Percentiles rank a stretch among this genome's conserved stretches.
These are phyloP conservation scores for Crepidotus variabilis DNA, from an alignment of 768 basidiomycete species.

Conservation along the genomic window DNA sequence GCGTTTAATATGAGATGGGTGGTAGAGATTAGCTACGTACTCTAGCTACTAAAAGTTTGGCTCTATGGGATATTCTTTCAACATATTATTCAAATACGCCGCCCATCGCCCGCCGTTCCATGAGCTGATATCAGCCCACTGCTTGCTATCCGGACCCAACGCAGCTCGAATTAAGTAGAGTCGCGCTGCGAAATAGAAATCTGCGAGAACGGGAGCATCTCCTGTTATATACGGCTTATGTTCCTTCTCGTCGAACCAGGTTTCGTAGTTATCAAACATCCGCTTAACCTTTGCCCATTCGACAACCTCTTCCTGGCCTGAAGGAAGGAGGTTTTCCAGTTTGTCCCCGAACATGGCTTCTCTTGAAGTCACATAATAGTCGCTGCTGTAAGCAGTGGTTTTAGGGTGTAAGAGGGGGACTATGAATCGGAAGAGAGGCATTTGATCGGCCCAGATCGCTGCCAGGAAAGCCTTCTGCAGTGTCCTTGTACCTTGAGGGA, in stretches of 20 bases:
- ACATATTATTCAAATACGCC: too few relatives aligned
- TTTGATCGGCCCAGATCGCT: not conserved
- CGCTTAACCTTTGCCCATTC: conserved; percentile 30
- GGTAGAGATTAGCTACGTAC: too few relatives aligned
- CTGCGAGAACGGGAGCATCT: conserved; percentile 30
- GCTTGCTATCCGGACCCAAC: conserved; percentile 13
- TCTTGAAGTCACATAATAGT: conserved; percentile 12
- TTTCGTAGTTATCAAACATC: conserved; percentile 18
- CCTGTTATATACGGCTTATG: conserved; percentile 31
- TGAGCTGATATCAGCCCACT: conserved; percentile 14
- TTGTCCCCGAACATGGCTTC: conserved; percentile 20
- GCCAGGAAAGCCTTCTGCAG: conserved; percentile 10
- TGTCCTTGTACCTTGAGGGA: conserved; percentile 27
- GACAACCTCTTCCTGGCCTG: conserved; percentile 19
- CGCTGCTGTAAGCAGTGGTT: conserved; percentile 8
- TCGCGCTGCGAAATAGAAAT: conserved; percentile 30
- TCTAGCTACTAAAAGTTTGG: too few relatives aligned
- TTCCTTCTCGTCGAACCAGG: conserved; percentile 22
- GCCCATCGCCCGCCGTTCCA: conserved; percentile 20
- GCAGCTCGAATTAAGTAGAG: conserved; percentile 12
- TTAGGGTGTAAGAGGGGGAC: conserved; percentile 1
- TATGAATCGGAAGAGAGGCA: conserved; percentile 4
- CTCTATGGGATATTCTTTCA: too few relatives aligned
- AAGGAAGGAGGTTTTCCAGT: conserved; percentile 28
- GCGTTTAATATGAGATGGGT: too few relatives aligned